A percentile compares a stretch with the other conserved stretches of the same genome.
These are phyloP conservation scores for Scedosporium apiospermum DNA, from an alignment of 2,329 filamentous ascomycete species.

Conservation along the genomic window DNA sequence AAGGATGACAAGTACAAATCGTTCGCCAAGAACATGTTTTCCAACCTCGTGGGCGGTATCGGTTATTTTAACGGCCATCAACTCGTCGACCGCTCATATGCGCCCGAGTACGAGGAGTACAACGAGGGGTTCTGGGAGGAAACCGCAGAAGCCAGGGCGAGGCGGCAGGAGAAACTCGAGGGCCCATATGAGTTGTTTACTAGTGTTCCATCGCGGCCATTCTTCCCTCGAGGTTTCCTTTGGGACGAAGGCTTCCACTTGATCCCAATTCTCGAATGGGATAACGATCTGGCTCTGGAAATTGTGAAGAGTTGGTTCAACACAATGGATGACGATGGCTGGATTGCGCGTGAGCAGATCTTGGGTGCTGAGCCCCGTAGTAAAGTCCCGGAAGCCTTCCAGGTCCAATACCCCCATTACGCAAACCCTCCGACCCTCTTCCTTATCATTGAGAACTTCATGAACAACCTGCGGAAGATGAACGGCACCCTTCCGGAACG, in stretches of 20 bases:
- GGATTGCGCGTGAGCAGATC: constrained; percentile 96
- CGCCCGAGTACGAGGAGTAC: constrained; percentile 89
- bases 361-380: constrained; percentile 83
- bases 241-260: constrained; percentile 99
- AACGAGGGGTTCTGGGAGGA: constrained; percentile 95
- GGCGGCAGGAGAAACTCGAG: constrained; percentile 59
- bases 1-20: constrained; percentile 58
- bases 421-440: constrained; percentile 95
- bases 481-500: constrained; percentile 32
- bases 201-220: constrained; percentile 82
- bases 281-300: constrained; percentile 76
- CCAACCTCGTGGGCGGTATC: constrained; percentile 86
- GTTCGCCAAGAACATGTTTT: constrained; percentile 86
- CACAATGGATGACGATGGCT: constrained; percentile 92
- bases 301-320: constrained; percentile 94
- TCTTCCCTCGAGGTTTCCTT: constrained; percentile 92
- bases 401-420: constrained; percentile 92
- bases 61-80: constrained; percentile 91
- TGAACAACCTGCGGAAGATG: constrained; percentile 60
- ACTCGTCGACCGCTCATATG: constrained; percentile 81
- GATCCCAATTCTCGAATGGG: constrained; percentile 85
- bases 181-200: constrained; percentile 86
- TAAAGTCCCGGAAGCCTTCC: constrained; percentile 90
- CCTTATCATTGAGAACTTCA: constrained; percentile 74
- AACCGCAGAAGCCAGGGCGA: constrained; percentile 66